Evolutionary conservation across 495 filamentous ascomycete species (phyloP).

Genomic region (Penicillium waksmanii): DNA sequence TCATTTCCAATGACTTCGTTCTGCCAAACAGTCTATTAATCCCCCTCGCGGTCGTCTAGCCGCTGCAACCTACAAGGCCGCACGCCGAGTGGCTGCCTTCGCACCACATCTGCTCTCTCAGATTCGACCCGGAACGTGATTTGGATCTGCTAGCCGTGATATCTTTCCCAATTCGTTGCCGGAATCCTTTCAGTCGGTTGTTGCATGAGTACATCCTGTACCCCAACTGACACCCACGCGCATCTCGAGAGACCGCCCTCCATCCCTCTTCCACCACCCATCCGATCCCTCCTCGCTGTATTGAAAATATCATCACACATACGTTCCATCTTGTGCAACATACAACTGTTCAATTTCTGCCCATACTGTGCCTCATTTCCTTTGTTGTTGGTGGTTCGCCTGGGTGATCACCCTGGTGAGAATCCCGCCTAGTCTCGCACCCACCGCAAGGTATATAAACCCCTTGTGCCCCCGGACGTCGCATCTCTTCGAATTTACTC

Average conservation of each 20-base stretch:
- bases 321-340: neutral
- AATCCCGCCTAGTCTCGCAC: conserved; percentile 6
- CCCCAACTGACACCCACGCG: neutral
- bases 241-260: too few species aligned
- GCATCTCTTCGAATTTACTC: conserved; percentile 1
- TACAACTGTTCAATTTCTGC: too few species aligned
- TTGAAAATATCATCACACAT: neutral
- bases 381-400: conserved; percentile 18
- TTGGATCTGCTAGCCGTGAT: too few species aligned
- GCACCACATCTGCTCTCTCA: neutral
- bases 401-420: conserved; percentile 23
- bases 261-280: neutral
- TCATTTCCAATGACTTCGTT: neutral
- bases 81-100: neutral
- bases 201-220: neutral
- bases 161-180: too few species aligned
- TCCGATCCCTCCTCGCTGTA: neutral
- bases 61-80: neutral
- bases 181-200: neutral
- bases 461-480: conserved; percentile 17
- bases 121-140: too few species aligned
- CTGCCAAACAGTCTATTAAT: neutral
- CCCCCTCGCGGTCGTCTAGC: neutral
- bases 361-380: conserved; percentile 6
- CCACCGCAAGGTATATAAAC: conserved; percentile 23